Conservation (phyloP, 352 stramenopile species). For the Phytophthora sp. region DNA sequence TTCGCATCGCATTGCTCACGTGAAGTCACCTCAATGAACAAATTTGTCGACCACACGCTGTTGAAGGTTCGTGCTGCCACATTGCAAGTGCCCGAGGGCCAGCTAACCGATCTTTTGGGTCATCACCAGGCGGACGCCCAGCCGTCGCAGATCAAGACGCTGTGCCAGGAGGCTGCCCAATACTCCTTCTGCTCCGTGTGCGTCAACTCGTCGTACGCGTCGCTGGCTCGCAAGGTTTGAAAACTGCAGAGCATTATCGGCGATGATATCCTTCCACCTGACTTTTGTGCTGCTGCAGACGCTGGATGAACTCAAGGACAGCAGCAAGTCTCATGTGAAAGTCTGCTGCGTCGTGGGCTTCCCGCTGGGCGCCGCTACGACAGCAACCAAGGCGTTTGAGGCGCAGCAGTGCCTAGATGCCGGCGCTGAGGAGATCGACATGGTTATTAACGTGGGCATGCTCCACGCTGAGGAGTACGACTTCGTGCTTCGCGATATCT, state of each 20-base stretch:
- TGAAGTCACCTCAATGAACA: conserved; percentile 57
- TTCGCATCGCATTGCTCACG: not conserved
- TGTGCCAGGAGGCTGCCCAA: conserved; percentile 75
- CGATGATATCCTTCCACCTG: too few relatives aligned
- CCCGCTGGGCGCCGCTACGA: conserved; percentile 65
- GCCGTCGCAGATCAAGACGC: conserved; percentile 60
- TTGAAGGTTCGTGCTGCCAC: conserved; percentile 55
- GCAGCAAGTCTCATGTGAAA: conserved; percentile 58
- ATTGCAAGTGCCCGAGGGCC: not conserved
- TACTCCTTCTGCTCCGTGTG: conserved; percentile 83
- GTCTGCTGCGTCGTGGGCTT: conserved; percentile 88
- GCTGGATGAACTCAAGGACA: conserved; percentile 49
- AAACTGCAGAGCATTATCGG: not conserved
- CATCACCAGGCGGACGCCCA: conserved; percentile 59
- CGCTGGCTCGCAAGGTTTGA: conserved; percentile 59
- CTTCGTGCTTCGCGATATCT: conserved; percentile 80
- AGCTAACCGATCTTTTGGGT: conserved; percentile 11
- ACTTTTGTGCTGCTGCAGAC: conserved; percentile 27
- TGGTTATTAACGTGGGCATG: conserved; percentile 84
- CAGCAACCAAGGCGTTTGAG: conserved; percentile 78
- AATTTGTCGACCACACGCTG: conserved; percentile 82
- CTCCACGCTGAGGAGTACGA: conserved; percentile 70
- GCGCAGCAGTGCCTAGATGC: conserved; percentile 64
- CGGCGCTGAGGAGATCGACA: conserved; percentile 88
- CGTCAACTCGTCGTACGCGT: conserved; percentile 80